Base-by-base conservation (phyloP, 495 filamentous ascomycete genomes). In the Podospora pseudopauciseta region DNA sequence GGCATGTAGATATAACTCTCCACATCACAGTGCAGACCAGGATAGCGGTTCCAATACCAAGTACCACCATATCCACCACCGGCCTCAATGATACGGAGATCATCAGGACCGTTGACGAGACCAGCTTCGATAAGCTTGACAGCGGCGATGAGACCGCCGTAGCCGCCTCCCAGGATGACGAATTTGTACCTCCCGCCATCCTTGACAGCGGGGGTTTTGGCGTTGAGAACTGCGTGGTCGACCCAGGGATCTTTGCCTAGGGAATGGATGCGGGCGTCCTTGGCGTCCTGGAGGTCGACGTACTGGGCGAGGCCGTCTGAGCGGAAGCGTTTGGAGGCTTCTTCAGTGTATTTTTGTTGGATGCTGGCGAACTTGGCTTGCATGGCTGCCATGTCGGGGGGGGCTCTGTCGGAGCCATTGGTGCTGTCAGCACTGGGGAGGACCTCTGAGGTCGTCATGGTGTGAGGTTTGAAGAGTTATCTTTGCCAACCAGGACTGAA, bases 11-110 rank as follows among this genome's bases (percentile, higher is more conserved):
- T 65, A 65, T 85, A 86, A 55, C 78, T 74, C 73, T 87, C 85
- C 57, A 84, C 69, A 59, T 87, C 85, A 71, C 84, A 86, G 58
- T 77, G 77, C 7, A 84, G 66, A 0, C 84, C 84, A 0, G 84
- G 84, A 63, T 85, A 86, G 11, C 83, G 76, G 67, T 87, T 86
- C 83, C 83, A 86, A 65, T 81, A 87, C 85, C 85, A 87, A 0
- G 82, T 86, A 1, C 85, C 85, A 9, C 85, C 85, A 27, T 83
- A 81, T 9, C 81, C 83, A 44, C 84, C 83, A 15, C 80, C 82
- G 0, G 70, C 72, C 34, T 87, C 85, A 53, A 86, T 70, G 30
- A 86, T 71, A 1, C 77, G 75, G n/a, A 89, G 79, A 23, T 88
- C 83, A 1, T 83, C 73, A 0, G 69, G 63, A 13, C 60, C 67